These are phyloP conservation scores for Solanum piurae DNA, from an alignment of 257 asterid species.

Conservation along the genomic window DNA sequence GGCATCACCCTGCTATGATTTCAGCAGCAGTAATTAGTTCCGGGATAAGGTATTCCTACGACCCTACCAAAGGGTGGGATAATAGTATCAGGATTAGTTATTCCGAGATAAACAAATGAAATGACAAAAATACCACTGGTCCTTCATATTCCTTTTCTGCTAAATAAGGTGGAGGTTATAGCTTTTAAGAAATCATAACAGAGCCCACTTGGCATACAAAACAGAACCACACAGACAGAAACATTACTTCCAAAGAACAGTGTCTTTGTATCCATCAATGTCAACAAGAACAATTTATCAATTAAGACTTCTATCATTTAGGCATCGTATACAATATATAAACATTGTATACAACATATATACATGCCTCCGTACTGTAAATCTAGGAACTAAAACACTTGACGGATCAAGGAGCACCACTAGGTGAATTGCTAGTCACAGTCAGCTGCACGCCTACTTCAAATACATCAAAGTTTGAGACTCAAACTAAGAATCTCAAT, in stretches of 20 bases:
- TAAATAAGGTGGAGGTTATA: background rate
- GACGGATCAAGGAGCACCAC: background rate
- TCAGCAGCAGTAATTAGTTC: background rate
- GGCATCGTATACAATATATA: background rate
- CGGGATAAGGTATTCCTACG: background rate
- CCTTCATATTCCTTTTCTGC: background rate
- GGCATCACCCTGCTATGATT: background rate
- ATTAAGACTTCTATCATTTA: background rate
- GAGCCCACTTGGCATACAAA: background rate
- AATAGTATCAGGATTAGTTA: background rate
- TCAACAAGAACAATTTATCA: background rate
- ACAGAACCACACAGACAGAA: background rate
- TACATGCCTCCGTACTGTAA: background rate
- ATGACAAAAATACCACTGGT: background rate
- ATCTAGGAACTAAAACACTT: background rate
- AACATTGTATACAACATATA: background rate
- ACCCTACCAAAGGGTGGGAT: background rate
- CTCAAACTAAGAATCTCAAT: background rate
- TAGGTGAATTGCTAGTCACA: background rate
- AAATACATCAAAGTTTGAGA: background rate
- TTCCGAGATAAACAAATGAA: background rate
- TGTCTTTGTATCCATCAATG: background rate
- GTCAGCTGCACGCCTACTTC: background rate
- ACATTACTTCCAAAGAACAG: background rate
- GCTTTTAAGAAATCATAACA: background rate